Base-by-base conservation (phyloP, 352 stramenopile genomes). In the Phytopythium helicoides region DNA sequence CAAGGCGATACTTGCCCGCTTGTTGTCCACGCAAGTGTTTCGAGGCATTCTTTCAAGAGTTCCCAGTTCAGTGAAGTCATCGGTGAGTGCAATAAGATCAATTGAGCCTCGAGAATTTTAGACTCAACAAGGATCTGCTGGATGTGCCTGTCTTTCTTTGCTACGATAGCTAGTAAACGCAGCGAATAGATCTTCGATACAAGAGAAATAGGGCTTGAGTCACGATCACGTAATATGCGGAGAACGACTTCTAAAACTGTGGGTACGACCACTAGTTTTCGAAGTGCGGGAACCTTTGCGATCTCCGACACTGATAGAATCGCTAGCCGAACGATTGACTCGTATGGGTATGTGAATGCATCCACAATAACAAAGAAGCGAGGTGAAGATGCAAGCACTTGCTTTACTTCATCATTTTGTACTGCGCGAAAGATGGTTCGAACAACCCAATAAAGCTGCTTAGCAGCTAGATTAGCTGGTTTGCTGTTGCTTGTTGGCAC, bases 91-190 rank as follows among this genome's bases (percentile, higher is more conserved):
- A 85, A 36, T 16, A 88, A 41, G 3, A 71, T 28, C 18, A 85
- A 23, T 4, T 79, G 58, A 2, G 66, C 67, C 16, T 87, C 75
- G 10, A 88, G 52, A 36, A 90, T 51, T 23, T 68, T 63, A 45
- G 68, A 81, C 41, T 90, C 76, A 15, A 76, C 47, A 1, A 87
- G 62, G 6, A 88, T 47, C 3, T 69, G 54, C 54, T 90, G 80
- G 2, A 79, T 60, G 26, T 42, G 37, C 4, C 60, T 42, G 35
- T 88, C 75, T 47, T 83, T 84, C 42, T 72, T 72, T 22, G 58
- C 59, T 1, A 86, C 28, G 1, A 73, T 46, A 1, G 60, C 65
- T 0, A 86, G 61, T n/a, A 88, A 71, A 0, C 55, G 54, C 15
- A 89, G 61, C 25, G 66, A 73, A 22, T 76, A 64, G 15, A 83